Evolutionary conservation across 768 basidiomycete genomes (phyloP).

Genomic region (Vishniacozyma victoriae): DNA sequence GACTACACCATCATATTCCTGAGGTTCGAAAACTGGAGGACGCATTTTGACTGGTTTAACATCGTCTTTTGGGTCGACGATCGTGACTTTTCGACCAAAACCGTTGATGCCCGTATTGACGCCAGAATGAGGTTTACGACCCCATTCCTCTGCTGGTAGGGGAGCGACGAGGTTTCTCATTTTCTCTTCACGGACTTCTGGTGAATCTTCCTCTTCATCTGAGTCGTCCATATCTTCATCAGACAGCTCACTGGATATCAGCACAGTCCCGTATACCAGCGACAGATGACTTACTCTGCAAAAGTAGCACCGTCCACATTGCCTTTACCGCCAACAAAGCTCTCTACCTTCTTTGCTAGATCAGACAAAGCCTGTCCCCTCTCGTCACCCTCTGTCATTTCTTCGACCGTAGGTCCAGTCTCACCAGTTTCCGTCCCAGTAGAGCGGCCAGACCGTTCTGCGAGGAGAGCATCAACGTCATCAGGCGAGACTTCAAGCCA

Average conservation of each 20-base stretch:
- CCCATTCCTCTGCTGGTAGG: slow-evolving; percentile 77
- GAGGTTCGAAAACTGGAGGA: slow-evolving; percentile 71
- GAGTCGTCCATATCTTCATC: slow-evolving; percentile 55
- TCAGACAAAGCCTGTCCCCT: slow-evolving; percentile 66
- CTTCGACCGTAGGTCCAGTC: slow-evolving; percentile 50
- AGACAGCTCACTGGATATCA: slow-evolving; percentile 63
- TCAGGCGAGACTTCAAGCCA: slow-evolving; percentile 80
- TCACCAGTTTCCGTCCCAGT: slow-evolving; percentile 37
- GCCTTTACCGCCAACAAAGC: slow-evolving; percentile 86
- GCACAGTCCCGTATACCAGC: not conserved
- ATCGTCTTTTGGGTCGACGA: slow-evolving; percentile 1
- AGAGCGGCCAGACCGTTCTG: slow-evolving; percentile 51
- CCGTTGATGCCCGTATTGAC: not conserved
- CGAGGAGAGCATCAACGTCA: slow-evolving; percentile 69
- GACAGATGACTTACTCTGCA: slow-evolving; percentile 63
- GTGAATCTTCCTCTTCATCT: slow-evolving; percentile 51
- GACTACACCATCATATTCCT: slow-evolving; percentile 76
- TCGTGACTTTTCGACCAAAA: not conserved
- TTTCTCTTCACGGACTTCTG: slow-evolving; percentile 52
- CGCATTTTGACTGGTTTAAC: slow-evolving; percentile 50
- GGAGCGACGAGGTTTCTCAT: slow-evolving; percentile 78
- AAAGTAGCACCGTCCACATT: slow-evolving; percentile 83
- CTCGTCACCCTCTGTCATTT: slow-evolving; percentile 55
- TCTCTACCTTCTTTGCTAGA: slow-evolving; percentile 76
- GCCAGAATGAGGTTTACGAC: slow-evolving; percentile 50